Conservation (phyloP, 345 rosid genomes). For the Pugionium cornutum region DNA sequence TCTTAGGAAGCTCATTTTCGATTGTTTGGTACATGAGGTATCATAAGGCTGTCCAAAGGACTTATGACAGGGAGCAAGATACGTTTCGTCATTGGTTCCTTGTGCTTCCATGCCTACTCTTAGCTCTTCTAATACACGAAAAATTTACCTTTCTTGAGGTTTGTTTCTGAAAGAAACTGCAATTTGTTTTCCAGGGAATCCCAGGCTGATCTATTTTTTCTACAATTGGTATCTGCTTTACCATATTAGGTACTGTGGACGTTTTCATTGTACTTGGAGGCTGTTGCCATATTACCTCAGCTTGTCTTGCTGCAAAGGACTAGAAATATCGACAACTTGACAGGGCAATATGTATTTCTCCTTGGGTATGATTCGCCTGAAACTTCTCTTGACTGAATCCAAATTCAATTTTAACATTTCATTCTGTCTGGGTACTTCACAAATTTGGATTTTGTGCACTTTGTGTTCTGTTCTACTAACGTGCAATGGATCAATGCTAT, state of each 20-base stretch:
- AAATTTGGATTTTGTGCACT: background rate
- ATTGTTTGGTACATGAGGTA: slow-evolving; percentile 83
- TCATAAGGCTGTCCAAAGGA: slow-evolving; percentile 69
- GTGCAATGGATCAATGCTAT: background rate
- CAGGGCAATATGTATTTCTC: slow-evolving; percentile 75
- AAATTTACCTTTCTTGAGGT: slow-evolving; percentile 77
- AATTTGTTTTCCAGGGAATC: background rate
- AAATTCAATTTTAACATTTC: background rate
- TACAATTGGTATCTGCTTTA: slow-evolving; percentile 15
- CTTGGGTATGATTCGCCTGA: slow-evolving; percentile 53
- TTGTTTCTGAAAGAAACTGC: background rate
- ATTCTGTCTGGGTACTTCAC: background rate
- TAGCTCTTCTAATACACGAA: slow-evolving; percentile 67
- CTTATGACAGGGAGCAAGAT: slow-evolving; percentile 75
- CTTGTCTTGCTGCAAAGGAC: slow-evolving; percentile 81
- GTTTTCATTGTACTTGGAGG: slow-evolving; percentile 75
- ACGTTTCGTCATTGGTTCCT: slow-evolving; percentile 70
- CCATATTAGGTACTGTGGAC: slow-evolving; percentile 67
- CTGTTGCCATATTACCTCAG: slow-evolving; percentile 83
- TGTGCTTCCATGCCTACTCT: slow-evolving; percentile 63
- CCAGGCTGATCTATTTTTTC: background rate
- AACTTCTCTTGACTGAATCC: background rate
- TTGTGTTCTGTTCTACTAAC: background rate
- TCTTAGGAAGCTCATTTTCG: slow-evolving; percentile 74
- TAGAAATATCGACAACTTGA: slow-evolving; percentile 75